Evolutionary conservation across 257 asterid species (phyloP).

Genomic region (Coffea eugenioides): DNA sequence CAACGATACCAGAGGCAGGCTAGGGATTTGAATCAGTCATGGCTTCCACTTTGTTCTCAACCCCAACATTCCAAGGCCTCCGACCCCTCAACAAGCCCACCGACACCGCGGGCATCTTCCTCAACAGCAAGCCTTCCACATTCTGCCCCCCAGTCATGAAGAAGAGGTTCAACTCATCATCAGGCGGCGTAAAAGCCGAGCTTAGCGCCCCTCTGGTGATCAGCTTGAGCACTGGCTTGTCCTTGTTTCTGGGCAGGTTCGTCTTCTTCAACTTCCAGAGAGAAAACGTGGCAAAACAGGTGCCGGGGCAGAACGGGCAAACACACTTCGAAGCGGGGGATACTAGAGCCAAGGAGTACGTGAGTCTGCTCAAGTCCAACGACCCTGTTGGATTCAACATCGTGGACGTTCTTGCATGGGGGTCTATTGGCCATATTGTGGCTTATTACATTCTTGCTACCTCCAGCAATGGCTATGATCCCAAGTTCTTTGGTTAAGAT

Average conservation of each 20-base stretch:
- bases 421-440: slow-evolving; percentile 90
- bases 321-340: slow-evolving; percentile 96
- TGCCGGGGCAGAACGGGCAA: slow-evolving; percentile 84
- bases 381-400: slow-evolving; percentile 96
- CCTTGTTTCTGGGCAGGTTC: slow-evolving; percentile 82
- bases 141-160: slow-evolving; percentile 43
- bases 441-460: slow-evolving; percentile 94
- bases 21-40: slow-evolving; percentile 15
- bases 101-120: slow-evolving; percentile 26
- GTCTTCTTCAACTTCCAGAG: slow-evolving; percentile 97
- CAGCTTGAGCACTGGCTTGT: slow-evolving; percentile 89
- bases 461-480: slow-evolving; percentile 94
- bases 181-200: slow-evolving; percentile 54
- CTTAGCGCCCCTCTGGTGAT: slow-evolving; percentile 72
- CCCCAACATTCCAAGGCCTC: slow-evolving; percentile 86
- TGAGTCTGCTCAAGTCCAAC: slow-evolving; percentile 83
- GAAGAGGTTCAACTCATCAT: slow-evolving; percentile 11
- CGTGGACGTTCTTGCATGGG: slow-evolving; percentile 96
- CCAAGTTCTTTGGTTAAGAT: slow-evolving; percentile 55
- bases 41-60: slow-evolving; percentile 77
- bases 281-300: slow-evolving; percentile 92
- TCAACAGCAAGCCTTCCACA: slow-evolving; percentile 26
- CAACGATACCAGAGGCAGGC: neutral
- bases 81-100: slow-evolving; percentile 73
- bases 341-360: slow-evolving; percentile 83